Conservation (phyloP, 495 filamentous ascomycete species). For the Xylaria bambusicola region DNA sequence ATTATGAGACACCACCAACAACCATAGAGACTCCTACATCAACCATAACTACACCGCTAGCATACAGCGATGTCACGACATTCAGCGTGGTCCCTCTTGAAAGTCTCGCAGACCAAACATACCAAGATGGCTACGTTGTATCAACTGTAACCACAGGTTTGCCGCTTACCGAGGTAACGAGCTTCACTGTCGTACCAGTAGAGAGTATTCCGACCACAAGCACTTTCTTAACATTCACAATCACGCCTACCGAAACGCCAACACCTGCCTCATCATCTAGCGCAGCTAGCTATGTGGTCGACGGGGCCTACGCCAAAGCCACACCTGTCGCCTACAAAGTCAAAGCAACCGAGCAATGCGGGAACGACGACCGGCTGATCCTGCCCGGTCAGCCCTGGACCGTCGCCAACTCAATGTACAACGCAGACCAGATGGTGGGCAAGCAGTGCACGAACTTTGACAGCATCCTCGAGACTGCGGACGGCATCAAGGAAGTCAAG, state of each 20-base stretch:
- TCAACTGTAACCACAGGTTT: slow-evolving; percentile 8
- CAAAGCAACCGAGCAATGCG: slow-evolving; percentile 27
- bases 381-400: slow-evolving; percentile 39
- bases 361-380: slow-evolving; percentile 33
- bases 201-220: neutral
- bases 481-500: slow-evolving; percentile 20
- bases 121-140: too few species aligned
- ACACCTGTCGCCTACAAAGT: slow-evolving; percentile 8
- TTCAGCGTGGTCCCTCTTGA: neutral
- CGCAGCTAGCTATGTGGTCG: neutral
- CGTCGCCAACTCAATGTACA: slow-evolving; percentile 46
- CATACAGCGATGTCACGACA: neutral
- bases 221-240: neutral
- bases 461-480: slow-evolving; percentile 25
- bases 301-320: neutral
- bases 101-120: neutral
- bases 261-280: neutral
- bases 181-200: neutral
- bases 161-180: neutral
- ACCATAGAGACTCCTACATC: neutral
- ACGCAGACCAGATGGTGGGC: slow-evolving; percentile 29
- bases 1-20: neutral
- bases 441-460: slow-evolving; percentile 41
- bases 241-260: slow-evolving; percentile 2
- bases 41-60: neutral